Base-by-base conservation (phyloP, 108 stramenopile species). In the Conticribra guillardii region DNA sequence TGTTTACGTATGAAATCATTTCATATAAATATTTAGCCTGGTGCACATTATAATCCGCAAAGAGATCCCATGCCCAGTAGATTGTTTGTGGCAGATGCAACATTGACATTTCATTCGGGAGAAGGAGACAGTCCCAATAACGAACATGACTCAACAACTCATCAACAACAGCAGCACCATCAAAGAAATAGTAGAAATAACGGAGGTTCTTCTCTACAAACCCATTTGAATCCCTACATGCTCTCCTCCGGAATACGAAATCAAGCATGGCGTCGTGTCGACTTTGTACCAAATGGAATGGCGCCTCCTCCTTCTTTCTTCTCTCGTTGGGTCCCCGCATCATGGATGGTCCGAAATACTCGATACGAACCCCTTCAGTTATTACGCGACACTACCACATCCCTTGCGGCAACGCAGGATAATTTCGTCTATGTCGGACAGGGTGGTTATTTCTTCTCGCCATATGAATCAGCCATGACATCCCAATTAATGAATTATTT, bases 391-490 rank as follows among this genome's bases (percentile, higher is more conserved):
- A 66, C 71, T 9, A 28, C 31, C 1, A 41, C 1, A 18, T 52
- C 76, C 1, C 55, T 16, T 3, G 76, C 76, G 0, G 76, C 71
- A 4, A 44, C 51, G 8, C 19, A 51, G n/a, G 52, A 77, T 51
- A 73, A 73, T 53, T 77, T 77, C 41, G 71, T 77, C 37, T 77
- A 77, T 41, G 76, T 73, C 0, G 76, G 76, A 16, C 76, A 66
- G 45, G 76, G 76, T 4, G 76, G 71, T 3, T 77, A 77, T 62
- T 77, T 77, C 71, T 77, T 77, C 54, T 73, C 71, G 2, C 76
- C 76, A 1, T 70, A 70, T 34, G 65, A 67, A 19, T 29, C 69
- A 11, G 72, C 76, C 37, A 67, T 22, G 17, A 22, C 70, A 1
- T 47, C 44, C 15, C 62, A 48, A 31, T 37, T 77, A 8, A 67